Evolutionary conservation across 345 rosid species (phyloP), one percentile per base, ranked within the genome.

Genomic region (Dipteronia sinensis): DNA sequence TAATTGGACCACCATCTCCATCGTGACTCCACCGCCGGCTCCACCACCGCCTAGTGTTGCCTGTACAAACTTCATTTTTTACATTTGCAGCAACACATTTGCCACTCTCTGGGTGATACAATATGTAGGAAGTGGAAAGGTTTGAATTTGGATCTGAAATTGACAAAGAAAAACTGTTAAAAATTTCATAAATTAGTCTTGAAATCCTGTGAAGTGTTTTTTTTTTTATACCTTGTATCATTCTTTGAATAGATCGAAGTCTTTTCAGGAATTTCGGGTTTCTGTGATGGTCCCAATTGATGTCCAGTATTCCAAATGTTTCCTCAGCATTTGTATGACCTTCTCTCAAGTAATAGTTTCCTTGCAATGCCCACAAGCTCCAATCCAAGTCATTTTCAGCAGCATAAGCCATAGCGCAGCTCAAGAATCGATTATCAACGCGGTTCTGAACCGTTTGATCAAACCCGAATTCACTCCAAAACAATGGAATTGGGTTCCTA

Each of bases 361-460:
- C 88, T 19, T 67, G 86, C 22, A 87, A 15, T 4, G 85, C 83
- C 85, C 89, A 88, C 71, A 86, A 42, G 7, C 81, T 84, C 84
- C 86, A 86, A 44, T 86, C 89, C 78, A 81, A 79, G 81, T 86
- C 87, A 9, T 71, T 82, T 40, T 79, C 90, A 7, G 86, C 84
- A 7, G 81, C 78, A 29, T 22, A 70, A 31, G 83, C 81, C 64
- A 86, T 76, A 65, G 84, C 72, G 72, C 90, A 86, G 47, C 82
- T 66, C 56, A 86, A 15, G 78, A 67, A 86, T 76, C 83, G 62
- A 23, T 84, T 78, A 38, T 84, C 90, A 53, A 80, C 79, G 29
- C 62, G 65, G 4, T 76, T 84, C 12, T 65, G 69, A 2, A 83
- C 84, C 23, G 78, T 77, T 38, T 72, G 81, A 65, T 88, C 85